phyloP scores from a whole-genome alignment of 1,139 yeast species.

The Candida sp. region DNA sequence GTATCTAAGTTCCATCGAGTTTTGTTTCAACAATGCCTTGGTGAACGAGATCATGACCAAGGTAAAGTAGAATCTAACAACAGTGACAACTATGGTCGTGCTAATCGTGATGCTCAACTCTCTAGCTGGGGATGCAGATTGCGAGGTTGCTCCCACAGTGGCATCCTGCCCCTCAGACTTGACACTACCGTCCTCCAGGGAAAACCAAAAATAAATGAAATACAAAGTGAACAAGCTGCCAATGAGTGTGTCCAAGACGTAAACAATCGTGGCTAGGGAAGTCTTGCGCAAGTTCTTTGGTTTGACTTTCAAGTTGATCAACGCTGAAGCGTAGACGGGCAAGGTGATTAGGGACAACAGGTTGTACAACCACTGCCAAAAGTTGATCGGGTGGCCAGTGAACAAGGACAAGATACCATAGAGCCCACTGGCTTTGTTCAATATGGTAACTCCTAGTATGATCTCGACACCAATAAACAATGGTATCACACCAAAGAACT shows the following conservation, averaged over 20 bases:
- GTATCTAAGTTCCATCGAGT: conserved; percentile 24
- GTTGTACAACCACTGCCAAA: conserved; percentile 85
- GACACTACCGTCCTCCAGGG: conserved; percentile 36
- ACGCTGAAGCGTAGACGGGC: conserved; percentile 70
- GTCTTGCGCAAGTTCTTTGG: conserved; percentile 42
- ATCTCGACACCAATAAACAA: conserved; percentile 89
- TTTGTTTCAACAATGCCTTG: conserved; percentile 43
- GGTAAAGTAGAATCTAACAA: conserved; percentile 66
- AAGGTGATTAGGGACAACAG: conserved; percentile 64
- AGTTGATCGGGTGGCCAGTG: conserved; percentile 87
- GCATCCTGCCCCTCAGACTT: conserved; percentile 16
- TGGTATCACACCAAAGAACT: conserved; percentile 68
- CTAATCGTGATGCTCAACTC: conserved; percentile 73
- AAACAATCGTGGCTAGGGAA: conserved; percentile 67
- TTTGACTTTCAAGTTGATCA: conserved; percentile 41
- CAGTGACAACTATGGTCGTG: conserved; percentile 57
- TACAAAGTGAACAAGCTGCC: conserved; percentile 74
- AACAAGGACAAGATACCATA: conserved; percentile 87
- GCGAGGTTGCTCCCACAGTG: conserved; percentile 31
- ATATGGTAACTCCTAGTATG: conserved; percentile 74
- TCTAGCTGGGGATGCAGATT: conserved; percentile 71
- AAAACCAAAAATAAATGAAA: conserved; percentile 80
- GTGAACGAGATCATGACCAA: conserved; percentile 67
- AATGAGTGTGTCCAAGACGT: conserved; percentile 66
- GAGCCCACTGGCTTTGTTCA: conserved; percentile 89